These are phyloP conservation scores for Bombardia bombarda DNA, from an alignment of 495 filamentous ascomycete genomes.

Conservation along the genomic window DNA sequence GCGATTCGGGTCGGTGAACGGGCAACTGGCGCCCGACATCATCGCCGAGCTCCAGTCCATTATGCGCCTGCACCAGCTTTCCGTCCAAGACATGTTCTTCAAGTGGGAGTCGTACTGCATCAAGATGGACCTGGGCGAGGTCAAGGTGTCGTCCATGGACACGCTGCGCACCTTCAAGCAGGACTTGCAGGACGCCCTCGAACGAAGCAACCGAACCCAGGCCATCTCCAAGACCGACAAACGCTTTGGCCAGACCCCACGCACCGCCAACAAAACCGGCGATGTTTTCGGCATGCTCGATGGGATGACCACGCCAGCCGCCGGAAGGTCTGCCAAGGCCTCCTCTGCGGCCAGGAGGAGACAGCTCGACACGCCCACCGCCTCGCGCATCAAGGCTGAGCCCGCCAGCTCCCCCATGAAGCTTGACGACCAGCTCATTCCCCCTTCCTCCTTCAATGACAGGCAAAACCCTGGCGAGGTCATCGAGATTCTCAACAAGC, in stretches of 20 bases:
- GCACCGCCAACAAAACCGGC: slow-evolving; percentile 42
- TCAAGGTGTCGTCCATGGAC: slow-evolving; percentile 57
- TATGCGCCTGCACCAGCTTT: slow-evolving; percentile 68
- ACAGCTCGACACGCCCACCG: slow-evolving; percentile 33
- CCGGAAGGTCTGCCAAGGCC: slow-evolving; percentile 41
- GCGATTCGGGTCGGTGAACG: slow-evolving; percentile 50
- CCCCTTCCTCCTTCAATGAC: slow-evolving; percentile 53
- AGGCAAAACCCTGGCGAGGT: slow-evolving; percentile 71
- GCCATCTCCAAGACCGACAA: slow-evolving; percentile 49
- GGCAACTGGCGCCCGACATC: slow-evolving; percentile 58
- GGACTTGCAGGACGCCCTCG: slow-evolving; percentile 74
- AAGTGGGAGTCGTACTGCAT: slow-evolving; percentile 98
- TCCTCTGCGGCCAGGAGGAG: slow-evolving; percentile 60
- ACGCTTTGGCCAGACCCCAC: slow-evolving; percentile 56
- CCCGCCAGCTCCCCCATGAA: slow-evolving; percentile 39
- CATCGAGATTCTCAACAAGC: slow-evolving; percentile 71
- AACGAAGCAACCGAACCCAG: slow-evolving; percentile 54
- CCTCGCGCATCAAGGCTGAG: slow-evolving; percentile 37
- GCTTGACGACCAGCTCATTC: slow-evolving; percentile 30
- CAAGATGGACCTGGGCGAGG: slow-evolving; percentile 74
- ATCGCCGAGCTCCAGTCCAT: slow-evolving; percentile 74
- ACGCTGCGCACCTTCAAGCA: slow-evolving; percentile 72
- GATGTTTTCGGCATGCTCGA: slow-evolving; percentile 91
- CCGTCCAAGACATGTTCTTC: slow-evolving; percentile 78
- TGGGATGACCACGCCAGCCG: slow-evolving; percentile 60